phyloP scores from a whole-genome alignment of 1,139 yeast genomes.

The Geotrichum macrosporum region DNA sequence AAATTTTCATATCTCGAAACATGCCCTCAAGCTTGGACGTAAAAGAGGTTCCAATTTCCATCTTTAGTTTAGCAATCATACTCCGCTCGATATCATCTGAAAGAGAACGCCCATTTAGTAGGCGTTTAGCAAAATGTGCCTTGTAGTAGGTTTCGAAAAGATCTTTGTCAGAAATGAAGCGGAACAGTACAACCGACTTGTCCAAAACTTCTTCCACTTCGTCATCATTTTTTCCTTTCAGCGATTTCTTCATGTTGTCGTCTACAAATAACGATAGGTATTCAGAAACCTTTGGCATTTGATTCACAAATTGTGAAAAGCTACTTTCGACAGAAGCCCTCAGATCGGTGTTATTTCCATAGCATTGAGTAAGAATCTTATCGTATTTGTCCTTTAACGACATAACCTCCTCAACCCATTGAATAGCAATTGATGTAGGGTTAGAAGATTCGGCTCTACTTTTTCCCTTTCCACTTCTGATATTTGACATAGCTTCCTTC shows the following conservation, averaged over 20 bases:
- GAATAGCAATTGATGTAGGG: slow-evolving; percentile 53
- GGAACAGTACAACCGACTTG: slow-evolving; percentile 57
- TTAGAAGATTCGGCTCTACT: slow-evolving; percentile 39
- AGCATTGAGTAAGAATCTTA: slow-evolving; percentile 46
- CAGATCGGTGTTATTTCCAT: slow-evolving; percentile 47
- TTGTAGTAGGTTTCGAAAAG: slow-evolving; percentile 82
- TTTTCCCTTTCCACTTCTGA: slow-evolving; percentile 25
- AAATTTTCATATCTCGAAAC: slow-evolving; percentile 73
- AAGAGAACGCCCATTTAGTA: slow-evolving; percentile 52
- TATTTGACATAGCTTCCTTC: slow-evolving; percentile 19
- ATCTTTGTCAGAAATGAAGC: slow-evolving; percentile 77
- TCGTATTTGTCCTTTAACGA: slow-evolving; percentile 51
- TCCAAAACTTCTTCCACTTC: slow-evolving; percentile 54
- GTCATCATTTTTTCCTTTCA: slow-evolving; percentile 49
- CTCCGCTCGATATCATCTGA: slow-evolving; percentile 64
- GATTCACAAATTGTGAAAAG: slow-evolving; percentile 60
- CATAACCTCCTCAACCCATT: slow-evolving; percentile 65
- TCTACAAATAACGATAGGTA: slow-evolving; percentile 72
- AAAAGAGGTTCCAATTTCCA: slow-evolving; percentile 76
- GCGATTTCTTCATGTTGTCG: slow-evolving; percentile 58
- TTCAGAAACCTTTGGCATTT: slow-evolving; percentile 60
- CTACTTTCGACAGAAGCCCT: slow-evolving; percentile 52
- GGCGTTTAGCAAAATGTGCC: slow-evolving; percentile 80
- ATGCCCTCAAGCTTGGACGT: slow-evolving; percentile 80
- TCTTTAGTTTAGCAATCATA: slow-evolving; percentile 64